Base-by-base conservation (phyloP, 2,329 filamentous ascomycete genomes). In the Hypoxylon sp. region DNA sequence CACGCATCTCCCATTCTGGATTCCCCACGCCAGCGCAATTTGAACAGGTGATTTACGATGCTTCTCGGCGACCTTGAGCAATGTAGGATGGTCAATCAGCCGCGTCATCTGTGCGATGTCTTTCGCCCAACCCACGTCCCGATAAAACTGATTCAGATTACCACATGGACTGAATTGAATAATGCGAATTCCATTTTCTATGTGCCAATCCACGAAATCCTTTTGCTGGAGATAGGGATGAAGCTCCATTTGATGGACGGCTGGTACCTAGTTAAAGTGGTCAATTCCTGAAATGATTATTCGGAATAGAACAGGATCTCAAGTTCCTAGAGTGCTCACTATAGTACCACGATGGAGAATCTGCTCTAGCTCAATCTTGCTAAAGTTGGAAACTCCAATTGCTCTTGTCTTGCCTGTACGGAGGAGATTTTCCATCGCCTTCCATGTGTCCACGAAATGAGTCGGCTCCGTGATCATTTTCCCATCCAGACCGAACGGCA, bases 321-420 rank as follows among this genome's bases (percentile, higher is more conserved):
- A 19, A 44, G 3, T 22, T 11, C 9, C 8, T 22, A 11, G 17
- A 17, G 17, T 22, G 11, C 39, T 4, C 39, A 44, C 39, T 17
- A 44, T 19, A 22, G 39, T 44, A 11, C 39, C 17, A 22, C 11
- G 39, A 44, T 19, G n/a, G 17, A 44, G 17, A 5, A 44, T 44
- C 61, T 80, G 75, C 70, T 86, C 78, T 13, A 88, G 78, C 39
- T 85, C 82, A 11, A 76, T 74, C n/a, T 85, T 84, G 58, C 82
- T 82, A 79, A 88, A 89, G 80, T 89, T 89, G 70, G 84, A 87
- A 9, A 89, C 84, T 42, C 89, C 88, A 53, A 83, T 82, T 2
- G 77, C 76, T 63, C 76, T 74, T 2, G 67, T 65, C 37, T 75
- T 76, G 3, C 74, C 73, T 0, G 62, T 76, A 24, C 17, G 74